phyloP scores from a whole-genome alignment of 306 rosid genomes.

The Vicia villosa region DNA sequence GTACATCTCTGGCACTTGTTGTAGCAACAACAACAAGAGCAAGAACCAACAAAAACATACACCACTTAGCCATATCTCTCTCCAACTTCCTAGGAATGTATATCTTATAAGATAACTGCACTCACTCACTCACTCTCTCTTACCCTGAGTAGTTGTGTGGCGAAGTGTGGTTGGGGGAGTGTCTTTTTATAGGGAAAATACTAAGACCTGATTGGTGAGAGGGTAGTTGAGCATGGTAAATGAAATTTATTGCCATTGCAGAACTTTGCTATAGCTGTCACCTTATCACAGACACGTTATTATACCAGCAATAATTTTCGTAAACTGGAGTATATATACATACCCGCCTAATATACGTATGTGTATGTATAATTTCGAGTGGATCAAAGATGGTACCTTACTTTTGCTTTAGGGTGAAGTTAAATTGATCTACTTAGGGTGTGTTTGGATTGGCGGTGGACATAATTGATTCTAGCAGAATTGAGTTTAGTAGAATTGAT shows the following conservation, averaged over 20 bases:
- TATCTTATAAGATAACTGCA: not conserved
- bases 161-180: not conserved
- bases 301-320: no score
- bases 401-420: no score
- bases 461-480: no score
- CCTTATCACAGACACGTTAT: no score
- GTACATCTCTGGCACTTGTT: constrained; percentile 55
- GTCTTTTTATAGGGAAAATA: constrained; percentile 24
- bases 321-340: no score
- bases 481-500: no score
- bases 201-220: not conserved
- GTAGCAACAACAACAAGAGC: constrained; percentile 47
- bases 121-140: not conserved
- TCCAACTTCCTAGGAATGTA: constrained; percentile 10
- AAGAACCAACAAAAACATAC: constrained; percentile 46
- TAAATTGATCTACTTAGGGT: no score
- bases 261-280: not conserved
- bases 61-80: constrained; percentile 48
- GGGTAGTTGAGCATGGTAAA: constrained; percentile 56
- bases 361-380: no score
- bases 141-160: not conserved
- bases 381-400: no score
- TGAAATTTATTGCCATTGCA: constrained; percentile 41
- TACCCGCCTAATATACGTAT: no score
- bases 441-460: no score